Conservation (phyloP, 1,284 basidiomycete genomes). For the Ganoderma lucidum region DNA sequence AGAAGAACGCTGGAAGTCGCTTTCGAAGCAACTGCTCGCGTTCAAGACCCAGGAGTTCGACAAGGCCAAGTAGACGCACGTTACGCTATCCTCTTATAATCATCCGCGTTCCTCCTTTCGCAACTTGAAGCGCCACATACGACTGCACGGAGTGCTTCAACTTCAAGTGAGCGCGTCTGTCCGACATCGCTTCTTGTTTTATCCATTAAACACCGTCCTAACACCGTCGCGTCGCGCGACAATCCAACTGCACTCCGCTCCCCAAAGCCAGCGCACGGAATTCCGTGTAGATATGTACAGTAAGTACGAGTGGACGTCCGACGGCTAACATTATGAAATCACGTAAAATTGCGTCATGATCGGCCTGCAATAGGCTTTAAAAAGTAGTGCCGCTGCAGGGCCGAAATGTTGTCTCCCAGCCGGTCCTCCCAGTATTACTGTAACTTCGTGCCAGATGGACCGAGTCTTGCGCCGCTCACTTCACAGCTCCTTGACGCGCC, state of each 20-base stretch:
- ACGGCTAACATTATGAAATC: not conserved
- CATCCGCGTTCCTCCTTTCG: not conserved
- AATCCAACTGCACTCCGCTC: not conserved
- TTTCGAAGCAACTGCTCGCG: constrained; percentile 65
- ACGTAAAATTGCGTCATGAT: constrained; percentile 1
- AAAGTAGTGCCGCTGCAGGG: not conserved
- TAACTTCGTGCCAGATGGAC: not conserved
- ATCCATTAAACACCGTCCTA: not conserved
- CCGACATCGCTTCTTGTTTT: not conserved
- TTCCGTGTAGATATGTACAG: not conserved
- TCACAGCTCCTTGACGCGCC: not conserved
- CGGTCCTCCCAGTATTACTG: not conserved
- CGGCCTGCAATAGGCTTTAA: not conserved
- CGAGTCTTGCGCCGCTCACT: not conserved
- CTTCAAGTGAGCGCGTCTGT: not conserved
- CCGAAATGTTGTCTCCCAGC: not conserved
- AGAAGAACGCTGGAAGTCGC: constrained; percentile 70
- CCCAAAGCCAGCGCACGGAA: not conserved
- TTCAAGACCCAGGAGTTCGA: constrained; percentile 69
- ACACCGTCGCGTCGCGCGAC: not conserved
- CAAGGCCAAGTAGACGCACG: constrained; percentile 47
- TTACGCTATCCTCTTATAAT: constrained; percentile 10
- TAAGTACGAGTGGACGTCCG: not conserved
- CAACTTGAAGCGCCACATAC: not conserved
- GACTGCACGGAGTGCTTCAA: not conserved